Conservation (phyloP, 257 asterid genomes). For the Jacaranda mimosifolia region DNA sequence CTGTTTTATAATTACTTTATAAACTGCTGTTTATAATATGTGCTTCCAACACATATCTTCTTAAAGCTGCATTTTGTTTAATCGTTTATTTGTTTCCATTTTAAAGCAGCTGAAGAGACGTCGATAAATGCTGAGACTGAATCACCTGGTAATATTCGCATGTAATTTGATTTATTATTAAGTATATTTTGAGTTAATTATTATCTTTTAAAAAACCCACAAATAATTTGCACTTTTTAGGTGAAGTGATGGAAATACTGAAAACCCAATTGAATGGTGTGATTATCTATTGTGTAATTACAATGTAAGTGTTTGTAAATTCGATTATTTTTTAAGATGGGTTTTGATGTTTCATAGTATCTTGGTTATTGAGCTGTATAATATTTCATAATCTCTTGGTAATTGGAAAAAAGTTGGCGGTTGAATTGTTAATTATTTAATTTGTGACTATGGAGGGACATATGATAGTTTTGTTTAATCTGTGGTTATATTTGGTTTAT, state of each 20-base stretch:
- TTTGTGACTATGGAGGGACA: not conserved
- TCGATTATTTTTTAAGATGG: not conserved
- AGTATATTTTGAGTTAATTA: not conserved
- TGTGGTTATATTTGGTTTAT: not conserved
- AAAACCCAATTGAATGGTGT: not conserved
- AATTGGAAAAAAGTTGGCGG: not conserved
- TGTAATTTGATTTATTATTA: not conserved
- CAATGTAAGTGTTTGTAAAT: not conserved
- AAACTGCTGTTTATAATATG: too few relatives aligned
- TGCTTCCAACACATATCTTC: too few relatives aligned
- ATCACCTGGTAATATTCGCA: conserved; percentile 36
- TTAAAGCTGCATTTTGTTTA: not conserved
- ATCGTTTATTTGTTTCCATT: not conserved
- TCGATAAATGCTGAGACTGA: conserved; percentile 30
- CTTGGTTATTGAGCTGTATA: not conserved
- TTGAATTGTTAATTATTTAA: not conserved
- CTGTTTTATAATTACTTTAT: too few relatives aligned
- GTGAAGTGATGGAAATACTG: not conserved
- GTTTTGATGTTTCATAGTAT: not conserved
- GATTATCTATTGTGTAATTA: not conserved
- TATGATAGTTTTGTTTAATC: not conserved
- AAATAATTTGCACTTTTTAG: not conserved
- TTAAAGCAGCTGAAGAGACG: conserved; percentile 37
- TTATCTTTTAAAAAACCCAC: not conserved
- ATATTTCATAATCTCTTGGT: too few relatives aligned